Conservation (phyloP, 2,329 filamentous ascomycete genomes). For the Neurospora crassa region DNA sequence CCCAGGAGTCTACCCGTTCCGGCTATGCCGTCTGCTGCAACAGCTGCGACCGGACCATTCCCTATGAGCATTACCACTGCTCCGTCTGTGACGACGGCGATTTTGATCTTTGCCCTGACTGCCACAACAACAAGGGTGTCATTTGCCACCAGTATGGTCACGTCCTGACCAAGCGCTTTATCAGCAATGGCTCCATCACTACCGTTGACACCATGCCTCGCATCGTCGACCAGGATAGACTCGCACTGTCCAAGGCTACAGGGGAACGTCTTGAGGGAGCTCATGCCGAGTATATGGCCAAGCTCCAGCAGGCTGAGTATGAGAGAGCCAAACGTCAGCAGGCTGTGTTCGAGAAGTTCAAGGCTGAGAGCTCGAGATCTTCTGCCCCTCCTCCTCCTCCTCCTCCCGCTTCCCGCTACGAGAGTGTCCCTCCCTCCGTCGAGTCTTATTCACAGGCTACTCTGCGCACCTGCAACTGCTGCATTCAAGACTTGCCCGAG, state of each 20-base stretch:
- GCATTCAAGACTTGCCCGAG: conserved; percentile 62
- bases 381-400: neutral
- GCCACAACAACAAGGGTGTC: conserved; percentile 65
- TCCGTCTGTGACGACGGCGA: conserved; percentile 87
- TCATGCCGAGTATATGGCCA: conserved; percentile 6
- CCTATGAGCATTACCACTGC: conserved; percentile 86
- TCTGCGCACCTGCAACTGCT: conserved; percentile 62
- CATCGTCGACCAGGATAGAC: conserved; percentile 17
- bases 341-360: neutral
- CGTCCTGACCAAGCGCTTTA: conserved; percentile 88
- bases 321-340: neutral
- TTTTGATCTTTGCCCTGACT: conserved; percentile 81
- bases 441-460: conserved; percentile 5
- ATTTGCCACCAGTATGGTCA: conserved; percentile 72
- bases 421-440: neutral
- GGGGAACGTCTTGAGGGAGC: neutral
- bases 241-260: conserved; percentile 1
- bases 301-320: neutral
- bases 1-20: conserved; percentile 15
- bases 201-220: conserved; percentile 81
- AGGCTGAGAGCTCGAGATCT: neutral
- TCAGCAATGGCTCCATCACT: conserved; percentile 68
- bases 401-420: neutral
- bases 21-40: conserved; percentile 91
- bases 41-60: conserved; percentile 68